Conservation (phyloP, 2,329 filamentous ascomycete species). For the Trichophyton rubrum region DNA sequence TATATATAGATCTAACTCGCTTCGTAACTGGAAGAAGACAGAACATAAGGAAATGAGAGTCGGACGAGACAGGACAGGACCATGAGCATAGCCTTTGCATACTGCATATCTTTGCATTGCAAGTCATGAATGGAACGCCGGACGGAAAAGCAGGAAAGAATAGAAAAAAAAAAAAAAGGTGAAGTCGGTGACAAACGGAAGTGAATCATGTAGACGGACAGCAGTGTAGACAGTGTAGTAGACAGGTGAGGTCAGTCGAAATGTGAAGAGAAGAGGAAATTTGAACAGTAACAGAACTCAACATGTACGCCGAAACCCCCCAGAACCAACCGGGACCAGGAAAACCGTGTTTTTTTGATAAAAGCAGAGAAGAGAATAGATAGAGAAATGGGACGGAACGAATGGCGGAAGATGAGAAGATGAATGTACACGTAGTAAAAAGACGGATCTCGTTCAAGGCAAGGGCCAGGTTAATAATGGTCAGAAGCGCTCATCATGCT, state of each 20-base stretch:
- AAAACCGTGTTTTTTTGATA: neutral
- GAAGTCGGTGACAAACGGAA: slow-evolving; percentile 1
- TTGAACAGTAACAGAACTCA: neutral
- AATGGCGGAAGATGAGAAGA: neutral
- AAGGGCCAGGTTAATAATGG: neutral
- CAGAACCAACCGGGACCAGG: neutral
- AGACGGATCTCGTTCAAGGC: neutral
- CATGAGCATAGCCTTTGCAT: neutral
- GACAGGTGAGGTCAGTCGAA: neutral
- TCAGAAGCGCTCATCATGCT: neutral
- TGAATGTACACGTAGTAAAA: neutral
- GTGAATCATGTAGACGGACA: too few species aligned
- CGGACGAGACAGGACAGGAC: neutral
- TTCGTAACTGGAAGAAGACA: neutral
- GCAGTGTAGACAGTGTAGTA: too few species aligned
- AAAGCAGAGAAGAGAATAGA: neutral
- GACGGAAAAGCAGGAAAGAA: too few species aligned
- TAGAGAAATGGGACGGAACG: neutral
- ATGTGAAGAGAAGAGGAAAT: slow-evolving; percentile 3
- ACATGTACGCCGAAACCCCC: neutral
- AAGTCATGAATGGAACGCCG: neutral
- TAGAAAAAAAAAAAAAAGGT: neutral
- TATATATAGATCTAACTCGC: slow-evolving; percentile 2
- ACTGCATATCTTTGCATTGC: neutral
- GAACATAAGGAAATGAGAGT: neutral